Evolutionary conservation across 352 stramenopile species (phyloP).

Genomic region (Phytopythium cucurbitacearum): DNA sequence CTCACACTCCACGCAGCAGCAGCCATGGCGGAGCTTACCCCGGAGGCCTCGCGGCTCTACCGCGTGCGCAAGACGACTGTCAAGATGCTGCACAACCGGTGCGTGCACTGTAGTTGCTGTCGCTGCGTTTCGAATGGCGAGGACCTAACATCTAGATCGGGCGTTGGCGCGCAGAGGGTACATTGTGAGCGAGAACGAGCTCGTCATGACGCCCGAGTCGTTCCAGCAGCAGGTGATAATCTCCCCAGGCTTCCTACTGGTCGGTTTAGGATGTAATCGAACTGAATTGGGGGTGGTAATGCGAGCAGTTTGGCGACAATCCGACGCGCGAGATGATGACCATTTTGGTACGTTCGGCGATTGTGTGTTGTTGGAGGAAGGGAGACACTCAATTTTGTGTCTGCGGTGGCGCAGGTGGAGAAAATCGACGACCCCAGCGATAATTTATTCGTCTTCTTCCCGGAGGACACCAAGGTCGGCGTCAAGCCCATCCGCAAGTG

Average conservation of each 20-base stretch:
- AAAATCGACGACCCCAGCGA: slow-evolving; percentile 92
- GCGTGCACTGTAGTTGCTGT: slow-evolving; percentile 5
- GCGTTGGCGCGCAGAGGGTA: slow-evolving; percentile 86
- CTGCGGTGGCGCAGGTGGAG: slow-evolving; percentile 28
- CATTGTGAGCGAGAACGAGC: slow-evolving; percentile 96
- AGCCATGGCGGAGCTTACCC: slow-evolving; percentile 71
- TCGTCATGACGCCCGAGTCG: slow-evolving; percentile 92
- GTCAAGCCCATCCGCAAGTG: slow-evolving; percentile 95
- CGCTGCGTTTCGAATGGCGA: background rate
- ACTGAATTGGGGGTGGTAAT: background rate
- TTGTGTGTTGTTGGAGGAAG: background rate
- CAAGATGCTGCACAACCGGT: slow-evolving; percentile 94
- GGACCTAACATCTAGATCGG: background rate
- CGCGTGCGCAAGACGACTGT: slow-evolving; percentile 94
- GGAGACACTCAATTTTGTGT: background rate
- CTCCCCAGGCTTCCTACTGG: background rate
- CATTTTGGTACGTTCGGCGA: slow-evolving; percentile 81
- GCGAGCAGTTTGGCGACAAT: slow-evolving; percentile 86
- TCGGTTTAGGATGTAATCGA: background rate
- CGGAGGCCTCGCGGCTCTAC: slow-evolving; percentile 87
- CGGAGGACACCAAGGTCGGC: slow-evolving; percentile 98
- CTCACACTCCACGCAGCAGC: background rate
- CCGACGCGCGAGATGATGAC: slow-evolving; percentile 95
- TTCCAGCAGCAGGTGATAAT: slow-evolving; percentile 84
- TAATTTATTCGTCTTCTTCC: slow-evolving; percentile 99